Conservation (phyloP, 2,329 filamentous ascomycete species). For the Botryotinia narcissicola region DNA sequence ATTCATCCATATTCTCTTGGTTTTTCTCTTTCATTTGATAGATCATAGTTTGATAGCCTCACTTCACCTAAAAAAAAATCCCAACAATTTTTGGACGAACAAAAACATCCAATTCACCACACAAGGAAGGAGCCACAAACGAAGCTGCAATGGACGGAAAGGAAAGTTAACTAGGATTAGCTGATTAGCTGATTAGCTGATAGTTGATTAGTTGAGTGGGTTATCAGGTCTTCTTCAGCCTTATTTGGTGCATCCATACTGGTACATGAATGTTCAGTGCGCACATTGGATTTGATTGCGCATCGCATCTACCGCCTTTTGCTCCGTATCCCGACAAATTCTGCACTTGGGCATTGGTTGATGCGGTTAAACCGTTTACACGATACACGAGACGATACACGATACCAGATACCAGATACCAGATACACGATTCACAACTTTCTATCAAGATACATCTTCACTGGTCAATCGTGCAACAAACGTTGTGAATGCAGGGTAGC, state of each 20-base stretch:
- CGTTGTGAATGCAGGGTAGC: background rate
- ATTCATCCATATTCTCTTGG: background rate
- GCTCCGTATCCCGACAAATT: background rate
- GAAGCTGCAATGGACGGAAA: background rate
- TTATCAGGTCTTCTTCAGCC: background rate
- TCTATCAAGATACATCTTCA: background rate
- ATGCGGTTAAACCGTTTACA: background rate
- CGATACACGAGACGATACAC: background rate
- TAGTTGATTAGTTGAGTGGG: background rate
- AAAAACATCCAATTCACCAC: background rate
- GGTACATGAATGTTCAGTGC: background rate
- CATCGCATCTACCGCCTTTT: background rate
- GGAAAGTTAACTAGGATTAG: background rate
- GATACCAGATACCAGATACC: background rate
- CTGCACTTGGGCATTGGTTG: background rate
- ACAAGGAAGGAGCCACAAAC: constrained; percentile 7
- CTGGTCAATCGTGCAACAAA: background rate
- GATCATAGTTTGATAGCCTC: background rate
- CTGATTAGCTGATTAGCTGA: background rate
- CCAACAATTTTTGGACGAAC: background rate
- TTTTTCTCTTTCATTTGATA: background rate
- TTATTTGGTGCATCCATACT: background rate
- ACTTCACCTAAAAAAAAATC: background rate
- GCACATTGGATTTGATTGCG: background rate
- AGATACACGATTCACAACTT: background rate